A percentile compares a stretch with the other conserved stretches of the same genome.
Evolutionary conservation across 192 early-diverging fungal species (phyloP).

Genomic region (Jimgerdemannia flammicorona): DNA sequence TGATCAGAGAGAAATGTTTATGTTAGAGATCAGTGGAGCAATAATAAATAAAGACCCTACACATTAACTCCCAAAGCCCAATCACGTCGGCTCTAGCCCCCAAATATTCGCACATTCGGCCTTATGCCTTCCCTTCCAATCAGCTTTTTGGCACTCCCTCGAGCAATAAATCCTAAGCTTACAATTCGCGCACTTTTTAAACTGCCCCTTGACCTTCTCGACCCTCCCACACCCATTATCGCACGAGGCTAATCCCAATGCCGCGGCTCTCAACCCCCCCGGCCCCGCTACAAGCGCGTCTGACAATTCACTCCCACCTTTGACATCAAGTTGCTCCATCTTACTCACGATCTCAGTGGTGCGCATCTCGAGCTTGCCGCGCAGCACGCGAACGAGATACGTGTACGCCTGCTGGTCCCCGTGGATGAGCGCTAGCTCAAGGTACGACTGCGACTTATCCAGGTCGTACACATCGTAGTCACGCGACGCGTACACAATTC

Average conservation of each 20-base stretch:
- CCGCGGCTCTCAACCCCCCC: conserved; percentile 19
- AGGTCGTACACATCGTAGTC: conserved; percentile 48
- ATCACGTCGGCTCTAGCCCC: neutral
- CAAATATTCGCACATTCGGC: conserved; percentile 19
- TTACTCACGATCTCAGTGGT: conserved; percentile 30
- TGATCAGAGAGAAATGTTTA: no score
- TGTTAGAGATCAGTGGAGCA: no score
- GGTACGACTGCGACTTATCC: conserved; percentile 43
- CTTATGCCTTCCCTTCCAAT: conserved; percentile 50
- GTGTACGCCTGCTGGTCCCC: conserved; percentile 42
- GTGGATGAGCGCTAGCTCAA: conserved; percentile 47
- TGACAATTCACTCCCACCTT: conserved; percentile 22
- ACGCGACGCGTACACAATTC: conserved; percentile 48
- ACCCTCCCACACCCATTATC: conserved; percentile 35
- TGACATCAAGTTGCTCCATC: conserved; percentile 25
- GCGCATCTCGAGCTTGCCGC: conserved; percentile 38
- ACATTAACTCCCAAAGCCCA: neutral
- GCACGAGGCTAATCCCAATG: conserved; percentile 22
- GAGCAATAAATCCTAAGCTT: conserved; percentile 48
- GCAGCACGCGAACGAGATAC: conserved; percentile 36
- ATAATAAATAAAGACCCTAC: neutral
- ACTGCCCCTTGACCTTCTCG: conserved; percentile 36
- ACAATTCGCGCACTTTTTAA: conserved; percentile 44
- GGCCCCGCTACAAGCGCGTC: conserved; percentile 26
- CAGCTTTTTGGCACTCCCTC: conserved; percentile 44